phyloP scores from a whole-genome alignment of 2,329 filamentous ascomycete species.

The Aspergillus floridensis region DNA sequence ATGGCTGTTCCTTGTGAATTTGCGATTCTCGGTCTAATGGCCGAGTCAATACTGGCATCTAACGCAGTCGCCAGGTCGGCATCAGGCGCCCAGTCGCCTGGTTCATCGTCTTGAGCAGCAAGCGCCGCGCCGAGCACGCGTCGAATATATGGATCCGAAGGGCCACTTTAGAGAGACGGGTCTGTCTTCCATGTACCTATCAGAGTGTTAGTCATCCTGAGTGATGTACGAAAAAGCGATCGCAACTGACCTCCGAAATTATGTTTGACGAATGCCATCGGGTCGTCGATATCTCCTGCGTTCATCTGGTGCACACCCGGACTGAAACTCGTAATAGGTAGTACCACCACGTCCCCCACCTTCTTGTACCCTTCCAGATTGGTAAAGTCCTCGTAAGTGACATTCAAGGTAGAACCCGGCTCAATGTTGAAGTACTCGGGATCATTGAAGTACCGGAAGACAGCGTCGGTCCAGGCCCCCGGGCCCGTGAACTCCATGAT shows the following conservation, averaged over 20 bases:
- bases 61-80: neutral
- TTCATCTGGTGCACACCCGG: conserved; percentile 93
- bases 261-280: conserved; percentile 97
- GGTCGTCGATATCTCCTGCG: conserved; percentile 80
- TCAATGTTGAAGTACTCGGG: conserved; percentile 80
- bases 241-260: conserved; percentile 75
- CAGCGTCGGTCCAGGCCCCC: conserved; percentile 85
- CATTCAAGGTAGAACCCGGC: conserved; percentile 62
- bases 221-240: neutral
- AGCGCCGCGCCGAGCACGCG: neutral
- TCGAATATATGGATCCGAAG: neutral
- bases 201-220: conserved; percentile 11
- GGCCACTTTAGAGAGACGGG: conserved; percentile 26
- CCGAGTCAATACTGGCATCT: too few relatives aligned
- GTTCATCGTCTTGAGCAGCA: neutral
- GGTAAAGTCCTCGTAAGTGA: conserved; percentile 86
- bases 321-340: conserved; percentile 97
- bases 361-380: conserved; percentile 79
- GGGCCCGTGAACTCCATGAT: conserved; percentile 95
- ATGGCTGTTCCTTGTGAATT: neutral
- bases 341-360: conserved; percentile 86
- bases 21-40: neutral
- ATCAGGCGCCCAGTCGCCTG: too few relatives aligned
- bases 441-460: conserved; percentile 95
- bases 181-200: conserved; percentile 41